Evolutionary conservation across 768 basidiomycete genomes (phyloP).

Genomic region (Heimioporus sp.): DNA sequence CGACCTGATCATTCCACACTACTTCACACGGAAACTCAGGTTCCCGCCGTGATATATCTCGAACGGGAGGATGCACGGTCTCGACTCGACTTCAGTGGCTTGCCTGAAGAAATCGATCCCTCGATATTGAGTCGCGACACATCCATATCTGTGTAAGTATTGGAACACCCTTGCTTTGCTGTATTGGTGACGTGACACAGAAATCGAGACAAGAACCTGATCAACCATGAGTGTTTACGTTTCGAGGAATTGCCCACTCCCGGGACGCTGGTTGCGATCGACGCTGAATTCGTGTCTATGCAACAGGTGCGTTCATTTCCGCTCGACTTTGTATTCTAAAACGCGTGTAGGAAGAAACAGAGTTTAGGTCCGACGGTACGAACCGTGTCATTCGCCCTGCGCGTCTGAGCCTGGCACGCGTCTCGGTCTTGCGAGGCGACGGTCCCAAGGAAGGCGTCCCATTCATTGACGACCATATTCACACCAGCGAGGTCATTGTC

Average conservation of each 20-base stretch:
- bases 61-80: constrained; percentile 67
- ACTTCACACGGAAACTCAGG: constrained; percentile 40
- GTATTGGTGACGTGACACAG: constrained; percentile 35
- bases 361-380: constrained; percentile 91
- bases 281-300: constrained; percentile 97
- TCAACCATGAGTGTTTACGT: constrained; percentile 76
- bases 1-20: background rate
- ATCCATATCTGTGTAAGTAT: constrained; percentile 76
- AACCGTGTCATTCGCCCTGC: constrained; percentile 92
- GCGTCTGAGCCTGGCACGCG: constrained; percentile 87
- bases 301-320: constrained; percentile 61
- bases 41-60: constrained; percentile 88
- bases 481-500: constrained; percentile 92
- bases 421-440: constrained; percentile 88
- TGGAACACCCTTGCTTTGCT: background rate
- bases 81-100: constrained; percentile 57
- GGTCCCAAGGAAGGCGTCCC: constrained; percentile 79
- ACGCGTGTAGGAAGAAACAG: constrained; percentile 78
- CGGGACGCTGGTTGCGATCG: constrained; percentile 90
- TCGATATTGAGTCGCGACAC: constrained; percentile 82
- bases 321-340: background rate
- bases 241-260: constrained; percentile 78
- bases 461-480: constrained; percentile 98
- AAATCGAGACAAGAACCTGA: constrained; percentile 66
- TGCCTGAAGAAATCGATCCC: constrained; percentile 68